A percentile compares a stretch with the other conserved stretches of the same genome.
These are phyloP conservation scores for Ophiocordyceps polyrhachis-furcata DNA, from an alignment of 2,329 filamentous ascomycete genomes.

Conservation along the genomic window DNA sequence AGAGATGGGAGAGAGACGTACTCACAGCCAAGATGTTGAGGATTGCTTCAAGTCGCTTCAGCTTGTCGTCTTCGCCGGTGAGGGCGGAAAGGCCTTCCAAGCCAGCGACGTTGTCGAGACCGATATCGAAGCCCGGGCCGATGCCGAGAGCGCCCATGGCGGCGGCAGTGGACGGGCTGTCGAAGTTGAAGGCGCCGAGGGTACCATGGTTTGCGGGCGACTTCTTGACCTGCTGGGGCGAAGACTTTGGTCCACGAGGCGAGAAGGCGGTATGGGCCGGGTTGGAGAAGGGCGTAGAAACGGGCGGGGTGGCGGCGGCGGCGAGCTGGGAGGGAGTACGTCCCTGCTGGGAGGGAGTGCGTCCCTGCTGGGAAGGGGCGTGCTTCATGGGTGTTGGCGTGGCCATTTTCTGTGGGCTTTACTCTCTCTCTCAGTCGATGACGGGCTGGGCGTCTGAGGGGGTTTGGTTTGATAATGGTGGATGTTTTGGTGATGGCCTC, in stretches of 20 bases:
- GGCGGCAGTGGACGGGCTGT: conserved; percentile 44
- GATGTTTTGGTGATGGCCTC: no score
- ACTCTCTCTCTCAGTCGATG: conserved; percentile 7
- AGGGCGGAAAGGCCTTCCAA: conserved; percentile 22
- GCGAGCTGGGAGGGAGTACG: conserved; percentile 31
- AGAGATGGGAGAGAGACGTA: no score
- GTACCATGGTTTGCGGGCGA: conserved; percentile 33
- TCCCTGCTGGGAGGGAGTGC: conserved; percentile 24
- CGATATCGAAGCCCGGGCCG: conserved; percentile 29
- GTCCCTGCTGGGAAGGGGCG: conserved; percentile 20
- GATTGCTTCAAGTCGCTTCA: conserved; percentile 33
- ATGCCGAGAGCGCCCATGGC: conserved; percentile 38
- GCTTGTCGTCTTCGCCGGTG: conserved; percentile 33
- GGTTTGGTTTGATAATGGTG: no score
- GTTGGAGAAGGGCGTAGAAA: conserved; percentile 47
- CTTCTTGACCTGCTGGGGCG: conserved; percentile 46
- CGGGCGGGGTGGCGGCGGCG: conserved; percentile 41
- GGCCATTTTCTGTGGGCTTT: not conserved
- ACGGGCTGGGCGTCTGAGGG: not conserved
- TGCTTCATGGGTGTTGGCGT: conserved; percentile 33
- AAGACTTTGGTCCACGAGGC: conserved; percentile 36
- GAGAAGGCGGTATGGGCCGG: conserved; percentile 39
- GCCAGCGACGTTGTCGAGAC: conserved; percentile 31
- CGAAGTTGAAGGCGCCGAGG: conserved; percentile 34
- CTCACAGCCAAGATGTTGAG: conserved; percentile 30